Percentiles rank a stretch among this genome's conserved stretches.
Conservation (phyloP, 2,329 filamentous ascomycete genomes). For the Colletotrichum falcatum region DNA sequence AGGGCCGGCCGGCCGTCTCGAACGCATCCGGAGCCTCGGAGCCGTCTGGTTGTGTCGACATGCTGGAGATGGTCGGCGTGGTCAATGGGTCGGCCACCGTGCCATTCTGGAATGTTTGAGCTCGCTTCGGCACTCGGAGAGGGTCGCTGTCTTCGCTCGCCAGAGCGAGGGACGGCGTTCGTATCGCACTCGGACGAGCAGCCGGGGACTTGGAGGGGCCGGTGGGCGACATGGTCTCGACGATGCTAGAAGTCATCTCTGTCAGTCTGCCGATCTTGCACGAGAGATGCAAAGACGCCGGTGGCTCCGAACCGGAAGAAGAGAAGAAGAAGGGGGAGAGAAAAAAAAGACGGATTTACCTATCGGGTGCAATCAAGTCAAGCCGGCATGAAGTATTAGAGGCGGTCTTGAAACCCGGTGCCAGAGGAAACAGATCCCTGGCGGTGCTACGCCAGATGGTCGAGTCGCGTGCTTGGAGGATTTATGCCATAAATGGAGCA, state of each 20-base stretch:
- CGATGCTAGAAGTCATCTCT: constrained; percentile 35
- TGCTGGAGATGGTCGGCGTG: constrained; percentile 21
- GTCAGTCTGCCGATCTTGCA: constrained; percentile 18
- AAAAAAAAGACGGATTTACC: constrained; percentile 15
- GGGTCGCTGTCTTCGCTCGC: constrained; percentile 49
- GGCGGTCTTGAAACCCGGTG: constrained; percentile 40
- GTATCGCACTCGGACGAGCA: constrained; percentile 48
- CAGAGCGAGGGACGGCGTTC: constrained; percentile 48
- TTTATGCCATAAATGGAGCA: constrained; percentile 41
- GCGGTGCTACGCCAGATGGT: constrained; percentile 18
- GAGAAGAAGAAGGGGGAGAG: background rate
- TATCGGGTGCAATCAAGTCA: constrained; percentile 31
- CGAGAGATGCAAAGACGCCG: background rate
- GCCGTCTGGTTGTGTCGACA: constrained; percentile 41
- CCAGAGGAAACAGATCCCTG: constrained; percentile 39
- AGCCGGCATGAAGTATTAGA: constrained; percentile 33
- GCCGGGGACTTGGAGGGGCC: constrained; percentile 46
- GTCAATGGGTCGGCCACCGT: constrained; percentile 46
- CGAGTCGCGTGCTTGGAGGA: constrained; percentile 32
- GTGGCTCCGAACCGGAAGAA: background rate
- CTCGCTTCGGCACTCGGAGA: constrained; percentile 55
- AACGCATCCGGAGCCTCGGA: constrained; percentile 60
- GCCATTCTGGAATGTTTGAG: constrained; percentile 60
- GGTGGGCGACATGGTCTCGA: constrained; percentile 50
- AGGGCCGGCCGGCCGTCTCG: constrained; percentile 54